Evolutionary conservation across 345 rosid genomes (phyloP), one percentile per base, ranked within the genome.

Genomic region (Corchorus olitorius): DNA sequence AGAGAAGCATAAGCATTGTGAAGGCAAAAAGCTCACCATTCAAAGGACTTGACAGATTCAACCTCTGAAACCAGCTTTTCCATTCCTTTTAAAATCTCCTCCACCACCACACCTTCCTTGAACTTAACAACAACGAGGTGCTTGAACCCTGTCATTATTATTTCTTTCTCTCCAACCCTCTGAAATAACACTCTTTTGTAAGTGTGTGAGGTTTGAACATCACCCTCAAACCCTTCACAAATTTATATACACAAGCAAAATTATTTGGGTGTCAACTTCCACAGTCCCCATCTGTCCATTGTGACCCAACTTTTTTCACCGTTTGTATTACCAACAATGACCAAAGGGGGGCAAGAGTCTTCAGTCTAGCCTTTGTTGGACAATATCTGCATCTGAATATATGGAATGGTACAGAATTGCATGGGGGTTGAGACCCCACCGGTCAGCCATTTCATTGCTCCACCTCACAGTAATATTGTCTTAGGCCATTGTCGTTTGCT

Each of bases 121-220:
- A 96, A 96, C 94, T 92, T 96, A 39, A 91, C 96, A 71, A 91
- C 69, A 65, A 87, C 98, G 82, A 96, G 85, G 82, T 93, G 97
- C 89, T 92, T 96, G 84, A 90, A 89, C 80, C 85, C 95, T 83
- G 81, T 88, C 86, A 88, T 79, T 76, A 48, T 19, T 16, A 10
- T 17, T 41, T 41, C 52, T 59, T 22, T 67, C 78, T 67, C 78
- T 63, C 37, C 64, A 39, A 4, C 43, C 69, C 65, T 50, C 60
- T 52, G 69, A 12, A 17, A 45, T 43, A 3, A 52, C 16, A 69
- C 56, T 41, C 19, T 49, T 65, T 39, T 54, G 33, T 72, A 35
- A n/a, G 22, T 59, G 37, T 56, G 14, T 69, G 35, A 16, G 65
- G 16, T 16, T 69, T 70, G 52, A 12, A 39, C 62, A 43, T 55